Evolutionary conservation across 2,329 filamentous ascomycete genomes (phyloP).

Genomic region (Epichloe sp.): DNA sequence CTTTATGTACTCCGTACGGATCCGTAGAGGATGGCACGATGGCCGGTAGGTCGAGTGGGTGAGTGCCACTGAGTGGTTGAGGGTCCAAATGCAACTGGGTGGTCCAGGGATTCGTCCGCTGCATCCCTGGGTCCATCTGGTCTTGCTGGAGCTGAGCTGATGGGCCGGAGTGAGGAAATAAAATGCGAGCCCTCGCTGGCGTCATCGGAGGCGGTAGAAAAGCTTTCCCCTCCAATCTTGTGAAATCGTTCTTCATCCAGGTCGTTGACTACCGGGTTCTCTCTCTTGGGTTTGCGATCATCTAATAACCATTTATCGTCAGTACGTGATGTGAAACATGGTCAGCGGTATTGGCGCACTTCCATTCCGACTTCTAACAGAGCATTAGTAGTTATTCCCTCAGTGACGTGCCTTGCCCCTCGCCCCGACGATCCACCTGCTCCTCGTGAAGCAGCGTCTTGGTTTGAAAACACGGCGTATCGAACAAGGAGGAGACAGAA

Average conservation of each 20-base stretch:
- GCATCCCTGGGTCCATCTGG: not conserved
- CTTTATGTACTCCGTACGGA: no score
- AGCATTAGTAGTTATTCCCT: not conserved
- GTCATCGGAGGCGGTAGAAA: not conserved
- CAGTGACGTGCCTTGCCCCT: not conserved
- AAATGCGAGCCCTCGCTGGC: constrained; percentile 1
- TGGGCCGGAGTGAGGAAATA: not conserved
- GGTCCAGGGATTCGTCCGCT: not conserved
- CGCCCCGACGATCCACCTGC: not conserved
- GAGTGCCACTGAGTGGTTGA: not conserved
- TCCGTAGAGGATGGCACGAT: no score
- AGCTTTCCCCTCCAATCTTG: not conserved
- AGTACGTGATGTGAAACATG: not conserved
- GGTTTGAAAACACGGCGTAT: not conserved
- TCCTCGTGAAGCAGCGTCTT: not conserved
- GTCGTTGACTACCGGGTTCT: not conserved
- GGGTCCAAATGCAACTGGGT: not conserved
- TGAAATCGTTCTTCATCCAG: not conserved
- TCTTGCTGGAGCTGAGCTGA: not conserved
- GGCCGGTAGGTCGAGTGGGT: not conserved
- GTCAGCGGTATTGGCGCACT: not conserved
- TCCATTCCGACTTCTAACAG: not conserved
- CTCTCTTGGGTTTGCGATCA: not conserved
- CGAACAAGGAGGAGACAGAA: not conserved
- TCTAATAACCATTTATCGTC: not conserved